Conservation (phyloP, 768 basidiomycete species). For the Boletellus ananiceps region DNA sequence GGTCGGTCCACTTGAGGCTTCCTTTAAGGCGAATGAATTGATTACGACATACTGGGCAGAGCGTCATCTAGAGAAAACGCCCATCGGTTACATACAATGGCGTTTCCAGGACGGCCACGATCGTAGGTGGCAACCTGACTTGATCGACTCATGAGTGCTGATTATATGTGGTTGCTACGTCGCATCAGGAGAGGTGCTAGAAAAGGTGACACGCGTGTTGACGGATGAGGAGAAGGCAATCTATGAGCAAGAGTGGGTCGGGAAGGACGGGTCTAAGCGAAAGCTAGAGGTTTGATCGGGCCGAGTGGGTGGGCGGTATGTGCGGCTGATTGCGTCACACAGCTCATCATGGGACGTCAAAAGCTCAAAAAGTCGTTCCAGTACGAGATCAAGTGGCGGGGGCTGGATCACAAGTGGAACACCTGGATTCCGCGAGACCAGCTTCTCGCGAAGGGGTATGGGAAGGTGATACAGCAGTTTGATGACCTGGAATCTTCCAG, state of each 20-base stretch:
- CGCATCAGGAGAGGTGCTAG: slow-evolving; percentile 71
- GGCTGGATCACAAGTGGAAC: slow-evolving; percentile 81
- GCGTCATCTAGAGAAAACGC: slow-evolving; percentile 92
- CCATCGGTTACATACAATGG: slow-evolving; percentile 97
- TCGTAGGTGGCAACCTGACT: slow-evolving; percentile 48
- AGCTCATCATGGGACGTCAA: slow-evolving; percentile 91
- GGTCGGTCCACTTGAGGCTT: slow-evolving; percentile 39
- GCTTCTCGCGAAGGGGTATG: slow-evolving; percentile 79
- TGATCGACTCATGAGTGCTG: slow-evolving; percentile 5
- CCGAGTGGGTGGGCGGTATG: slow-evolving; percentile 7
- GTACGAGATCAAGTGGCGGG: slow-evolving; percentile 89
- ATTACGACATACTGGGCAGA: slow-evolving; percentile 42
- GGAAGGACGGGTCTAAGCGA: slow-evolving; percentile 84
- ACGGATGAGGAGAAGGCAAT: slow-evolving; percentile 79
- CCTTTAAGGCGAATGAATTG: slow-evolving; percentile 11
- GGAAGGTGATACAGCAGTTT: slow-evolving; percentile 88
- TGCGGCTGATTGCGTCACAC: slow-evolving; percentile 14
- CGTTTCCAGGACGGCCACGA: slow-evolving; percentile 98
- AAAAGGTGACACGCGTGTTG: slow-evolving; percentile 87
- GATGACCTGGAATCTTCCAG: slow-evolving; percentile 95
- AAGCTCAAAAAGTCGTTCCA: slow-evolving; percentile 95
- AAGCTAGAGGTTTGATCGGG: slow-evolving; percentile 73
- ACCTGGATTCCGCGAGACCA: slow-evolving; percentile 90
- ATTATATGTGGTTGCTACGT: slow-evolving; percentile 11
- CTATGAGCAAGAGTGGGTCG: slow-evolving; percentile 84